A percentile compares a stretch with the other conserved stretches of the same genome.
Conservation (phyloP, 257 asterid genomes). For the Nemophila menziesii region DNA sequence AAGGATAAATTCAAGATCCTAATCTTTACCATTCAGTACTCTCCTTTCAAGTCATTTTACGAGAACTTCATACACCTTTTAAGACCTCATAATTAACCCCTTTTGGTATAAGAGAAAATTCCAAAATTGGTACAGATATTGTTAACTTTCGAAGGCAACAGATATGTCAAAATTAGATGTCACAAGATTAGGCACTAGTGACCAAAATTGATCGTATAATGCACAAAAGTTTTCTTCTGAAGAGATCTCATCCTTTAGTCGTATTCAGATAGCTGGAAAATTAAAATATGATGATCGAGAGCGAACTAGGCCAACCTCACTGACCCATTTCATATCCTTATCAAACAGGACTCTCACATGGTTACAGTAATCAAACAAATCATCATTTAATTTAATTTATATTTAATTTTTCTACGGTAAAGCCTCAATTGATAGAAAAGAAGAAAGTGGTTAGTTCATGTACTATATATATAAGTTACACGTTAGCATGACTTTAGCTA, state of each 20-base stretch:
- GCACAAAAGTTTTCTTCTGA: background rate
- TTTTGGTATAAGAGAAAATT: too few relatives aligned
- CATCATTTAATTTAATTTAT: background rate
- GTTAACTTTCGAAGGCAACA: too few relatives aligned
- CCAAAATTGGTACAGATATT: too few relatives aligned
- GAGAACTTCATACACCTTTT: too few relatives aligned
- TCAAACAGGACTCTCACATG: background rate
- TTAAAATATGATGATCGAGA: background rate
- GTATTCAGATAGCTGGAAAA: background rate
- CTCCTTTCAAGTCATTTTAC: too few relatives aligned
- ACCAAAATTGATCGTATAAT: background rate
- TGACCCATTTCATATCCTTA: too few relatives aligned
- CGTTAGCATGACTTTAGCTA: conserved; percentile 42
- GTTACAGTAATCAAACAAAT: background rate
- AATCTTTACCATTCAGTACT: too few relatives aligned
- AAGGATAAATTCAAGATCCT: too few relatives aligned
- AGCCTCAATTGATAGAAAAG: conserved; percentile 34
- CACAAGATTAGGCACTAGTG: background rate
- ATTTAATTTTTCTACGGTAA: conserved; percentile 13
- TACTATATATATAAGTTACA: conserved; percentile 13
- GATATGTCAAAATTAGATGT: background rate
- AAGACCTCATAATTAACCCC: too few relatives aligned
- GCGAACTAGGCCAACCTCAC: background rate
- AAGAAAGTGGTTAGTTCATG: background rate
- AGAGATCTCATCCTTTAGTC: background rate